Evolutionary conservation across 306 rosid species (phyloP), one percentile per base, ranked within the genome.

Genomic region (Gastrolobium villosum): DNA sequence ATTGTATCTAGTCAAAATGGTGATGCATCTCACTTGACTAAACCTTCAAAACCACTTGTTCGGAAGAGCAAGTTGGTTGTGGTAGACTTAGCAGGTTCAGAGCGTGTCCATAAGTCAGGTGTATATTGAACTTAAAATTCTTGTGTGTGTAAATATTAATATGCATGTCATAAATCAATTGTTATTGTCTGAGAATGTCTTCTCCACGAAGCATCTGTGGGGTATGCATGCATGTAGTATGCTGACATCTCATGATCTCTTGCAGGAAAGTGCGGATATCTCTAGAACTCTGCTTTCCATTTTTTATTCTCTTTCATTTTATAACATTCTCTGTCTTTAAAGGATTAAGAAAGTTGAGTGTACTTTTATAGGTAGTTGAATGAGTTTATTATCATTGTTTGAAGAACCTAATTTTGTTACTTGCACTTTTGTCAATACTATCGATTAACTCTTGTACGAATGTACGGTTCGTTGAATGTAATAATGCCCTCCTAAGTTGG

Each of bases 41-140:
- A 91, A 86, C 91, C 92, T 69, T 89, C 86, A 65, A 89, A 81
- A 78, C 96, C 99, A 78, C 84, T 94, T 80, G 84, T 94, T 65
- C 90, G 97, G 72, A 94, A 88, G 84, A 94, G 97, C 88, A 94
- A 94, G 89, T 88, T 94, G 57, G 95, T 94, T 74, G 89, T 92
- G 81, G 99, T 94, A 79, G 99, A 94, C 90, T 87, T 94, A 82
- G 99, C 99, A 39, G 99, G 99, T 79, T 94, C 99, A 9, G 99
- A 94, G 92, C 97, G 99, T 60, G 81, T 92, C 75, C 94, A 92
- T 45, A 94, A 94, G 84, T 94, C 99, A 90, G 99, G 99, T 94
- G 78, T 41, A 67, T 74, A 76, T 53, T 74, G 78, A 68, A 77
- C 68, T 67, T 61, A 35, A 39, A 32, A 30, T 65, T 53, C 72